Evolutionary conservation across 2,329 filamentous ascomycete species (phyloP), one percentile per base, ranked within the genome.

Genomic region (Gnomoniopsis smithogilvyi): DNA sequence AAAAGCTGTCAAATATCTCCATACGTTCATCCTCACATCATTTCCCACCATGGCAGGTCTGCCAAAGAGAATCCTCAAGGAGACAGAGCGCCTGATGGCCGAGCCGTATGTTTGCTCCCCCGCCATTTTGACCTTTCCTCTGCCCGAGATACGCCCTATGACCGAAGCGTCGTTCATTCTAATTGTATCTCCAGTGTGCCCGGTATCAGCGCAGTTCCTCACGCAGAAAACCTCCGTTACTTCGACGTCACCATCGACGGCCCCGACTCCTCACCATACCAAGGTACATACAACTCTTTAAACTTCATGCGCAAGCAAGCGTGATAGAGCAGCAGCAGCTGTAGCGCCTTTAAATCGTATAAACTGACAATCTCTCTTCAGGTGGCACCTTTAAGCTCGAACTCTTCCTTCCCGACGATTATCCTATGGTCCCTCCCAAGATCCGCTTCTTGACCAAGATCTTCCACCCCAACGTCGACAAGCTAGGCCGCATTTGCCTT

Each of bases 391-490:
- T 99, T 82, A 94, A 96, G 76, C 89, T 98, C 63, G 95, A 99
- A 76, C 86, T 99, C 21, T 99, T 99, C 75, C 84, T 99, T 24
- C 96, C 96, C 48, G 95, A 99, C 70, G 95, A 99, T 78, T 99
- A 99, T 74, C 95, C 95, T 46, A 99, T 99, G 95, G 96, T 92
- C 36, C 94, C 95, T 56, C 95, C 95, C 49, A 97, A 97, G 81
- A 97, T 99, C 71, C 91, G 95, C 57, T 99, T 99, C 77, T 82
- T 99, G 54, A 99, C 96, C 68, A 97, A 96, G 78, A 98, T 99
- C 74, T 99, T 98, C 77, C 96, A 99, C 74, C 95, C 95, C 54
- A 99, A 99, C 74, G 97, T 99, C 67, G 95, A 99, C 74, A 96
- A 96, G 76, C 86, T 99, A 2, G 95, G 95, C 62, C 90, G 95